Conservation (phyloP, 2,329 filamentous ascomycete genomes). For the Coleophoma cylindrospora region DNA sequence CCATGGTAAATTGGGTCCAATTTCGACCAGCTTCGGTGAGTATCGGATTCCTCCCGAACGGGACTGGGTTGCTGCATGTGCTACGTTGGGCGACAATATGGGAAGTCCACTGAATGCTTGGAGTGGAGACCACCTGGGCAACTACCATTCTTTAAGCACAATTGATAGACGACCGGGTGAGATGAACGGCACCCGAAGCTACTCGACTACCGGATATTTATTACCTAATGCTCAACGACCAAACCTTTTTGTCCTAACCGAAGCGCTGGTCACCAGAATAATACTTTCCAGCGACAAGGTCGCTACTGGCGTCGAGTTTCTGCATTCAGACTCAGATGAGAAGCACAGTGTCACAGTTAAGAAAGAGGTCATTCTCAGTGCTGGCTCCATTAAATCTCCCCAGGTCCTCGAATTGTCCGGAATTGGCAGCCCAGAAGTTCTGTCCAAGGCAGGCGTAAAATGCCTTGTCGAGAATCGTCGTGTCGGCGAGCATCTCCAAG, state of each 20-base stretch:
- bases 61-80: slow-evolving; percentile 5
- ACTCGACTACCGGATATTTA: slow-evolving; percentile 15
- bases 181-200: slow-evolving; percentile 11
- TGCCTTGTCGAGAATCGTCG: slow-evolving; percentile 9
- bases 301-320: slow-evolving; percentile 13
- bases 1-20: slow-evolving; percentile 9
- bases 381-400: slow-evolving; percentile 20
- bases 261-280: slow-evolving; percentile 78
- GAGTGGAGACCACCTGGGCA: slow-evolving; percentile 11
- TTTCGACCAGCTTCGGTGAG: slow-evolving; percentile 11
- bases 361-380: slow-evolving; percentile 21
- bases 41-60: slow-evolving; percentile 4
- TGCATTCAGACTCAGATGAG: background rate
- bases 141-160: slow-evolving; percentile 5
- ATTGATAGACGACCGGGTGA: slow-evolving; percentile 8
- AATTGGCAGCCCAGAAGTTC: slow-evolving; percentile 16
- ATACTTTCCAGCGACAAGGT: slow-evolving; percentile 32
- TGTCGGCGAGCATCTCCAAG: slow-evolving; percentile 17
- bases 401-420: slow-evolving; percentile 28
- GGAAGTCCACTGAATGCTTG: slow-evolving; percentile 9
- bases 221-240: slow-evolving; percentile 8
- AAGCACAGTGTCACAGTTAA: slow-evolving; percentile 10
- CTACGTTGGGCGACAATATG: slow-evolving; percentile 2
- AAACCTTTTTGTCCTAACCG: slow-evolving; percentile 78
- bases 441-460: slow-evolving; percentile 10